Base-by-base conservation (phyloP, 1,284 basidiomycete genomes). In the Cystobasidium sp. region DNA sequence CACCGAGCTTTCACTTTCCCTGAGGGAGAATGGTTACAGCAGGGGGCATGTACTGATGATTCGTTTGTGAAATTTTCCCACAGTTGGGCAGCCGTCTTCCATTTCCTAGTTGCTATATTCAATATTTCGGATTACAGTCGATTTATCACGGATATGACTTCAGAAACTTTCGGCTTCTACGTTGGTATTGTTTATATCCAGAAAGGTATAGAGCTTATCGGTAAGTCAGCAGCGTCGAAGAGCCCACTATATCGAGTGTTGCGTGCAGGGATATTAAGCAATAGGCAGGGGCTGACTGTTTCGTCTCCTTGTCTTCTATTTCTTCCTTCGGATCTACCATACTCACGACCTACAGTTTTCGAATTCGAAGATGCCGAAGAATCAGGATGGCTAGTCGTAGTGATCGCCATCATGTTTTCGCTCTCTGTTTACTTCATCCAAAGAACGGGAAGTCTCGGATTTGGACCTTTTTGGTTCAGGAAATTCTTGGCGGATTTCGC, bases 1-100 rank as follows among this genome's bases (percentile, higher is more conserved):
- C 24, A 41, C 18, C 43, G 49, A 20, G 16, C 20, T 56, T 1
- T 22, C 9, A 7, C 20, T 43, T 18, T 16, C 5, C 41, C 46
- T 61, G 12, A 6, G 22, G 20, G 49, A 22, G 22, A 18, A 10
- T 14, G 16, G 3, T 16, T 10, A 44, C 16, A 2, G 1, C 0
- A 7, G 3, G 39, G 6, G 7, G n/a, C 41, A 8, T 43, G 9
- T 14, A 22, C 53, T 55, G 53, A 55, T 37, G 8, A 0, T n/a
- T 6, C 51, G 31, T 6, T 47, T 14, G 18, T 92, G 14, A 94
- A 7, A 7, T 7, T 20, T 20, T 43, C 3, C 20, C 16, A 2
- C 81, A 86, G 96, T 1, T 97, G 95, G 94, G 92, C 88, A 14
- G 94, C 95, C 0, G 93, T 94, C 55, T 86, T 96, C 73, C 95